Base-by-base conservation (phyloP, 257 asterid genomes). In the Schizonepeta tenuifolia region DNA sequence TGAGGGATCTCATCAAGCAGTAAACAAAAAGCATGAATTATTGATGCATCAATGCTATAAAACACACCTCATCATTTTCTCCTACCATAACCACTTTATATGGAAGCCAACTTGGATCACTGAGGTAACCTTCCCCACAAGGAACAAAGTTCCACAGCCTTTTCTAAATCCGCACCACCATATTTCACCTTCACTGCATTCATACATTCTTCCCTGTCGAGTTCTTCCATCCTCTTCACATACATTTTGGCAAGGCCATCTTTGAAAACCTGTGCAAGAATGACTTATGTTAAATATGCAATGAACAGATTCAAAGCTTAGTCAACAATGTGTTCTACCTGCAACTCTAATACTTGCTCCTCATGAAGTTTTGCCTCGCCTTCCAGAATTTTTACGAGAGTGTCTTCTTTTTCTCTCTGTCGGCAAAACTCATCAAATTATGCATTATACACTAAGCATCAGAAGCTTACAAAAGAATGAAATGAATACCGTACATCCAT, bases 141-240 rank as follows among this genome's bases (percentile, higher is more conserved):
- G 55, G 96, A 87, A 65, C 81, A 79, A 9, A 75, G 51, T 44
- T 84, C 72, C n/a, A 11, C 0, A 38, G 89, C 94, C 65, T 89
- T 83, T 53, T 2, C 69, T 0, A 2, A 26, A 22, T 81, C 88
- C 70, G 76, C 73, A 66, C 12, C 57, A 7, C 79, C 43, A 81
- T 60, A 77, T 72, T 73, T 88, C 65, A 65, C 77, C 80, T 87
- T 75, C 18, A 78, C 78, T 73, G 81, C 81, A 9, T 21, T 49
- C 35, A 7, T 3, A 77, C 88, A 90, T 35, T 96, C 84, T 76
- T 81, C 83, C 22, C 11, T 68, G 28, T 86, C 85, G 68, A 91
- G 82, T 22, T 84, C 88, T 18, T 96, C 96, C 97, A 89, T 84
- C 75, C 83, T 79, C 86, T 84, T 91, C 74, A 91, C 89, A 70